Conservation (phyloP, 2,329 filamentous ascomycete species). For the Scytalidium lignicola region DNA sequence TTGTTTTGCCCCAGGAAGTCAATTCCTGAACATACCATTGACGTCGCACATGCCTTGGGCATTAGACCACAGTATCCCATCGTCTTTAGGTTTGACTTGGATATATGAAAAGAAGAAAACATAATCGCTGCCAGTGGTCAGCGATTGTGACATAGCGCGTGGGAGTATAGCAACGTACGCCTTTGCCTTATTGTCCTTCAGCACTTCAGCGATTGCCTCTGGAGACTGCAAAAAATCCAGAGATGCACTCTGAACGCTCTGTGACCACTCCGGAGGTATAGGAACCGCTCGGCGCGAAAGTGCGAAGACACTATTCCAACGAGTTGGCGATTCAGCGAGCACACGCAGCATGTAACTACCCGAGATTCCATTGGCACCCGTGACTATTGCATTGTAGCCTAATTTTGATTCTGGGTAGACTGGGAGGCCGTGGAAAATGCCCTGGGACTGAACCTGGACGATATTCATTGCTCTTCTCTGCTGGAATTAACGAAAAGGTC, state of each 20-base stretch:
- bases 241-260: not conserved
- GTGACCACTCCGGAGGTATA: not conserved
- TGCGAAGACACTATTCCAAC: conserved; percentile 8
- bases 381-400: conserved; percentile 3
- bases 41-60: not conserved
- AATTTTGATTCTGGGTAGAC: conserved; percentile 1
- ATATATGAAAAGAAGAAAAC: conserved; percentile 7
- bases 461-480: no score
- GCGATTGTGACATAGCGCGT: no score
- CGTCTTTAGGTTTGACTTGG: not conserved
- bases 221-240: not conserved
- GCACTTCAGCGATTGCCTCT: not conserved
- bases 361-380: conserved; percentile 10
- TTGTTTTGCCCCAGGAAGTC: no score
- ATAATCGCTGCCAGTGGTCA: conserved; percentile 1
- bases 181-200: not conserved
- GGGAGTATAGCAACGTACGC: no score
- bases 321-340: conserved; percentile 4
- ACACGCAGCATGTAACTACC: conserved; percentile 8
- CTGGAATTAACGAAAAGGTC: no score
- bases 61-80: conserved; percentile 2
- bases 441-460: not conserved
- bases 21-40: no score
- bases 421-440: conserved; percentile 17
- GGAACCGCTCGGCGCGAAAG: conserved; percentile 6